Base-by-base conservation (phyloP, 768 basidiomycete species). In the Tubosaeta brunneosetosa region DNA sequence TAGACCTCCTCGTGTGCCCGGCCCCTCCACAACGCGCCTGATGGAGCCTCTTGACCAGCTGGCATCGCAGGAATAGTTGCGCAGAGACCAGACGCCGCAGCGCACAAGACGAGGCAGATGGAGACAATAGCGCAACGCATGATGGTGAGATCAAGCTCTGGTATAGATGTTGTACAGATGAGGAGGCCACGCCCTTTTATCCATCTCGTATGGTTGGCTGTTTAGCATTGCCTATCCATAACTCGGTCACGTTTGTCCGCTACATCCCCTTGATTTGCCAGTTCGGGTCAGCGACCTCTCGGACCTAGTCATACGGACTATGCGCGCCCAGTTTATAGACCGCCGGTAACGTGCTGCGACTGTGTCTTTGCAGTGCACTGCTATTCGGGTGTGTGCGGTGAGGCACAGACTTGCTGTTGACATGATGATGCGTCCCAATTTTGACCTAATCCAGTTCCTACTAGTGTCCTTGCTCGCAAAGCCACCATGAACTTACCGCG, bases 1-100 rank as follows among this genome's bases (percentile, higher is more conserved):
- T 45, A 38, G 36, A 55, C 52, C 37, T 53, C 50, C 40, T 67
- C 43, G 40, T 66, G 64, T 46, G 65, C 52, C 19, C 56, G 53
- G 36, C 52, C 47, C 61, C 57, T 66, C 27, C 49, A 52, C 43
- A 63, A 29, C 22, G 55, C 52, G 2, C 58, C 63, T 11, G n/a
- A 14, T 7, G 44, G 57, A 2, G 54, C 10, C 6, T 45, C 17
- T 19, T 0, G 16, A 12, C 4, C 12, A 3, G 25, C 31, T 29
- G 34, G 16, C 34, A 47, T 4, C 19, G 38, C 11, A 31, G 64
- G 50, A 27, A 56, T 19, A 25, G 12, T 25, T 3, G 34, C 34
- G n/a, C 34, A 36, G 16, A 36, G 14, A 36, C 34, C 16, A 36
- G 34, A 36, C 14, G 34, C 34, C 16, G 34, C 34, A 36, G 16